phyloP scores from a whole-genome alignment of 768 basidiomycete species.

The Suillus brevipes region DNA sequence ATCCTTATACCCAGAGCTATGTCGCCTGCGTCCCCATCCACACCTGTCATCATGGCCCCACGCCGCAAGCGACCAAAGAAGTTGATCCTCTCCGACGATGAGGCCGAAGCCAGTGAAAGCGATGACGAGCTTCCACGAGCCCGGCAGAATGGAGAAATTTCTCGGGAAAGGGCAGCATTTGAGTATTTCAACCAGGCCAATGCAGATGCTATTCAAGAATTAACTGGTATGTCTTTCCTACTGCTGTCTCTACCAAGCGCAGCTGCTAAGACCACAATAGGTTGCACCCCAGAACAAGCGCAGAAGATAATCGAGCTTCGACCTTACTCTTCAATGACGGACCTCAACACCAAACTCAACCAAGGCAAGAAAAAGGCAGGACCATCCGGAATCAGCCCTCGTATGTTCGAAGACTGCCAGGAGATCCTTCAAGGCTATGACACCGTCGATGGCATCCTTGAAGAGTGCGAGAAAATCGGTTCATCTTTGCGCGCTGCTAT shows the following conservation, averaged over 20 bases:
- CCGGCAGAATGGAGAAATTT: constrained; percentile 35
- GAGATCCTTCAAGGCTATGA: constrained; percentile 83
- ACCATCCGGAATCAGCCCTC: constrained; percentile 79
- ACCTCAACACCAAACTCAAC: constrained; percentile 72
- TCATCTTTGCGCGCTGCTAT: constrained; percentile 70
- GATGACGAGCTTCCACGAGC: constrained; percentile 42
- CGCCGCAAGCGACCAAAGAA: constrained; percentile 58
- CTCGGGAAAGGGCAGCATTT: constrained; percentile 53
- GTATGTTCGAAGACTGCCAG: constrained; percentile 88
- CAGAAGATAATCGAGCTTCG: constrained; percentile 73
- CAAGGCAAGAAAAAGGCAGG: constrained; percentile 88
- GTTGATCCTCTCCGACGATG: constrained; percentile 67
- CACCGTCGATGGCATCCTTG: constrained; percentile 85
- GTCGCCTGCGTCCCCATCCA: constrained; percentile 40
- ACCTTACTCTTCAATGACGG: constrained; percentile 76
- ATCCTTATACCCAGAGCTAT: constrained; percentile 35
- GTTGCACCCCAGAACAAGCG: constrained; percentile 82
- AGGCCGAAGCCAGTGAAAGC: constrained; percentile 51
- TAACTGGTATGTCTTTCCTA: constrained; percentile 57
- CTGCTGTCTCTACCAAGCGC: background rate
- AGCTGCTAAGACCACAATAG: constrained; percentile 36
- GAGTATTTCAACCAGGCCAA: constrained; percentile 68
- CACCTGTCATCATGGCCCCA: constrained; percentile 40
- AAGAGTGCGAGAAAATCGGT: constrained; percentile 87
- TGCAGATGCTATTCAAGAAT: constrained; percentile 65